These are phyloP conservation scores for Posidonia australis DNA, from an alignment of 106 monocot genomes.

Conservation along the genomic window DNA sequence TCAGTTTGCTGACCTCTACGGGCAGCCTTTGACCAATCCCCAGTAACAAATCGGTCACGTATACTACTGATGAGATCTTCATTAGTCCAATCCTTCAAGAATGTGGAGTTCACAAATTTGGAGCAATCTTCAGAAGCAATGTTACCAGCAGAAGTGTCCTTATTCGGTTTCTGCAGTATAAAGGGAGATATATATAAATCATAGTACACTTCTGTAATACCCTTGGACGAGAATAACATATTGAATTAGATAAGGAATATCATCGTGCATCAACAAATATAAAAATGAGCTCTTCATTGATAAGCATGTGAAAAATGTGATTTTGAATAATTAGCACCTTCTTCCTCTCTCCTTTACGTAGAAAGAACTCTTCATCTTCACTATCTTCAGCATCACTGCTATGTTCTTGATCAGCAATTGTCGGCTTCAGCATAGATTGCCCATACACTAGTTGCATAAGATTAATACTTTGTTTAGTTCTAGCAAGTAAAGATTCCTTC, in stretches of 20 bases:
- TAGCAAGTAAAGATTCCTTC: conserved; percentile 69
- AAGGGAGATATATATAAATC: neutral
- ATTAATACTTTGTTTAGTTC: conserved; percentile 47
- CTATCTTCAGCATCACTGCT: conserved; percentile 51
- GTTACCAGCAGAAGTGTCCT: conserved; percentile 28
- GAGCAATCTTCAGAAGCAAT: conserved; percentile 62
- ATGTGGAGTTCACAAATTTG: conserved; percentile 28
- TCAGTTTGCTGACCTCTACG: conserved; percentile 34
- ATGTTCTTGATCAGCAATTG: conserved; percentile 1
- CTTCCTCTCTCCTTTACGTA: conserved; percentile 52
- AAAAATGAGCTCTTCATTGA: neutral
- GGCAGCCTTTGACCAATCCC: conserved; percentile 84
- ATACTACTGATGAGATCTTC: conserved; percentile 51
- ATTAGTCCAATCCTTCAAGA: conserved; percentile 72
- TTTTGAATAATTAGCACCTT: conserved; percentile 36
- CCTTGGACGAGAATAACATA: too few relatives aligned
- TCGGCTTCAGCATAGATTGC: conserved; percentile 18
- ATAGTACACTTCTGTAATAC: neutral
- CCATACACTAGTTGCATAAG: conserved; percentile 93
- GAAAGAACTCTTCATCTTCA: conserved; percentile 80
- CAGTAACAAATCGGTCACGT: conserved; percentile 87
- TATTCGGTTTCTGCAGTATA: conserved; percentile 40
- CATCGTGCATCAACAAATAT: neutral
- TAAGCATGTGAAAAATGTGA: neutral
- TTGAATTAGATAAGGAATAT: neutral